Conservation (phyloP, 768 basidiomycete genomes). For the Rhizopogon vinicolor region DNA sequence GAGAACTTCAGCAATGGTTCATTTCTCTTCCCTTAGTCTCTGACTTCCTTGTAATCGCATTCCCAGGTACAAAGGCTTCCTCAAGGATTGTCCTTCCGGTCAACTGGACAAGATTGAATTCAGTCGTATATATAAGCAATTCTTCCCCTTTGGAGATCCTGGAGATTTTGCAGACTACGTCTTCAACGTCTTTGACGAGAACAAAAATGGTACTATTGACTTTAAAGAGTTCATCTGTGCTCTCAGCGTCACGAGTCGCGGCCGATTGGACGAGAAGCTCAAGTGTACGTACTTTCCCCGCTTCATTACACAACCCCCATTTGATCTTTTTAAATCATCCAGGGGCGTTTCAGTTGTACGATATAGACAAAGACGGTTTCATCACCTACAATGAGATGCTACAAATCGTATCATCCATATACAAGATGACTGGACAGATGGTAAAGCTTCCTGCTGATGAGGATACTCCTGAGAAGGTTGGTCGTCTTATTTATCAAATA, state of each 20-base stretch:
- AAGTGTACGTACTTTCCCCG: slow-evolving; percentile 63
- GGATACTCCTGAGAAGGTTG: slow-evolving; percentile 98
- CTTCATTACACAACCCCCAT: slow-evolving; percentile 6
- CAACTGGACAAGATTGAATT: slow-evolving; percentile 96
- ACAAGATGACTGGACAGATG: slow-evolving; percentile 99
- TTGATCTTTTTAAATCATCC: slow-evolving; percentile 15
- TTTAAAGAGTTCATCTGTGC: slow-evolving; percentile 99
- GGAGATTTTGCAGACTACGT: slow-evolving; percentile 96
- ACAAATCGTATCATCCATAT: slow-evolving; percentile 95
- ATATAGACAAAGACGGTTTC: slow-evolving; percentile 96
- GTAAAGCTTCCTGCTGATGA: slow-evolving; percentile 97
- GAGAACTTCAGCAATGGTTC: slow-evolving; percentile 93
- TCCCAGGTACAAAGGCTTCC: slow-evolving; percentile 95
- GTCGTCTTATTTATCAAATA: slow-evolving; percentile 8
- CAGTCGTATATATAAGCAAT: slow-evolving; percentile 97
- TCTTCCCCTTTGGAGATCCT: slow-evolving; percentile 99
- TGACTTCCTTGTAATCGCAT: slow-evolving; percentile 4
- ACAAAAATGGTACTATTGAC: slow-evolving; percentile 96
- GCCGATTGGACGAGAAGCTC: slow-evolving; percentile 94
- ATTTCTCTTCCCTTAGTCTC: slow-evolving; percentile 5
- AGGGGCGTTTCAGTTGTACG: slow-evolving; percentile 99
- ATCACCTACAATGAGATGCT: slow-evolving; percentile 99
- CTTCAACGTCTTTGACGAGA: slow-evolving; percentile 95
- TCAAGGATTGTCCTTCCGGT: slow-evolving; percentile 97
- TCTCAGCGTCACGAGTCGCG: slow-evolving; percentile 90